These are phyloP conservation scores for Zymoseptoria crescenta DNA, from an alignment of 2,329 filamentous ascomycete genomes.

Conservation along the genomic window DNA sequence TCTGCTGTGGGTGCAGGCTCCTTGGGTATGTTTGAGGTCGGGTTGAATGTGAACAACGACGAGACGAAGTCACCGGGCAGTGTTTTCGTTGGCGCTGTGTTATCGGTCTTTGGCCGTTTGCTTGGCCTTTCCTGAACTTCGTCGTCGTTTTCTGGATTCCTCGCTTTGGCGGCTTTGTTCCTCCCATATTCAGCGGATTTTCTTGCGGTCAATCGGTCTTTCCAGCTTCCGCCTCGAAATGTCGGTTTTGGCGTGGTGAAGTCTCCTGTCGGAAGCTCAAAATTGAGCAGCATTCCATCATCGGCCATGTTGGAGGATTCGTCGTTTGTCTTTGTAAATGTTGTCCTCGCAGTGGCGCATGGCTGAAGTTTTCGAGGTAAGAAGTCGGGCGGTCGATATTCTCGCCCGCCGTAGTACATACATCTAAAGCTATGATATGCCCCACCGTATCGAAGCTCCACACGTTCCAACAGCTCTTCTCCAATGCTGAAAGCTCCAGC, in stretches of 20 bases:
- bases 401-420: not conserved
- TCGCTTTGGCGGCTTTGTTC: slow-evolving; percentile 32
- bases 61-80: slow-evolving; percentile 56
- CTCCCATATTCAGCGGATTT: slow-evolving; percentile 52
- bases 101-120: slow-evolving; percentile 15
- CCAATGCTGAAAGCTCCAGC: not conserved
- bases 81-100: slow-evolving; percentile 8
- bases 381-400: not conserved
- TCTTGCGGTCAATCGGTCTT: slow-evolving; percentile 75
- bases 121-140: slow-evolving; percentile 6
- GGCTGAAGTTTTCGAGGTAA: not conserved
- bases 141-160: not conserved
- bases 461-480: no score
- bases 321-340: not conserved
- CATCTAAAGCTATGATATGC: not conserved
- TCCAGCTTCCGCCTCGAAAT: slow-evolving; percentile 90
- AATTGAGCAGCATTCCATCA: slow-evolving; percentile 91
- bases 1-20: slow-evolving; percentile 30
- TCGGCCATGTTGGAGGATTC: slow-evolving; percentile 61
- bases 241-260: slow-evolving; percentile 56
- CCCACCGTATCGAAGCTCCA: not conserved
- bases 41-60: slow-evolving; percentile 87
- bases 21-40: slow-evolving; percentile 55
- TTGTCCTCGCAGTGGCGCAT: not conserved
- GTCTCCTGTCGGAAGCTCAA: slow-evolving; percentile 61